Evolutionary conservation across 768 basidiomycete species (phyloP).

Genomic region (Rhizopogon vesiculosus): DNA sequence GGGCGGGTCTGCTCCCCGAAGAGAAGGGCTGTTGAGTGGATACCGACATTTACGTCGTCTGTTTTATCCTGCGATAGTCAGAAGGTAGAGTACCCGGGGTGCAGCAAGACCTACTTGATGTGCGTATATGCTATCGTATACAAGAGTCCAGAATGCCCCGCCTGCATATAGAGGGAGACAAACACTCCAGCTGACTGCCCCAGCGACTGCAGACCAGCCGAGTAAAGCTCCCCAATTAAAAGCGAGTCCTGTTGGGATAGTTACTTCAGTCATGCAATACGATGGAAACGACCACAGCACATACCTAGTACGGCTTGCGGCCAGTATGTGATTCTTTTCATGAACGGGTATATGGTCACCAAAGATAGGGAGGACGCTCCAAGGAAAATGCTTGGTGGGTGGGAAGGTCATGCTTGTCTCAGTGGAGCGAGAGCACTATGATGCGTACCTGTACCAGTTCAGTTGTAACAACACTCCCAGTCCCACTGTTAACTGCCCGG

Average conservation of each 20-base stretch:
- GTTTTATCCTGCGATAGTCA: conserved; percentile 66
- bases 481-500: conserved; percentile 74
- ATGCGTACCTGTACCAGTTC: conserved; percentile 86
- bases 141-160: conserved; percentile 88
- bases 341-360: conserved; percentile 88
- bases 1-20: conserved; percentile 76
- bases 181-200: conserved; percentile 73
- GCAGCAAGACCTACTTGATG: conserved; percentile 63
- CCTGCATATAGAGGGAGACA: conserved; percentile 88
- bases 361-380: conserved; percentile 89
- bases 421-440: background rate
- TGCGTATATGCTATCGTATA: conserved; percentile 97
- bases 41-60: conserved; percentile 84
- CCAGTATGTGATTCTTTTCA: conserved; percentile 97
- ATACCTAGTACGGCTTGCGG: conserved; percentile 92
- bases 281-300: conserved; percentile 14
- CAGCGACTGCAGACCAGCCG: conserved; percentile 93
- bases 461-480: conserved; percentile 84
- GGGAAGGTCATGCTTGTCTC: background rate
- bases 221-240: conserved; percentile 98
- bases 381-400: conserved; percentile 64
- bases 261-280: background rate
- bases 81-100: background rate
- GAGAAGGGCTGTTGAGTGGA: conserved; percentile 91
- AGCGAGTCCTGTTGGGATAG: conserved; percentile 59